These are phyloP conservation scores for Eutypa lata DNA, from an alignment of 2,329 filamentous ascomycete genomes.

Conservation along the genomic window DNA sequence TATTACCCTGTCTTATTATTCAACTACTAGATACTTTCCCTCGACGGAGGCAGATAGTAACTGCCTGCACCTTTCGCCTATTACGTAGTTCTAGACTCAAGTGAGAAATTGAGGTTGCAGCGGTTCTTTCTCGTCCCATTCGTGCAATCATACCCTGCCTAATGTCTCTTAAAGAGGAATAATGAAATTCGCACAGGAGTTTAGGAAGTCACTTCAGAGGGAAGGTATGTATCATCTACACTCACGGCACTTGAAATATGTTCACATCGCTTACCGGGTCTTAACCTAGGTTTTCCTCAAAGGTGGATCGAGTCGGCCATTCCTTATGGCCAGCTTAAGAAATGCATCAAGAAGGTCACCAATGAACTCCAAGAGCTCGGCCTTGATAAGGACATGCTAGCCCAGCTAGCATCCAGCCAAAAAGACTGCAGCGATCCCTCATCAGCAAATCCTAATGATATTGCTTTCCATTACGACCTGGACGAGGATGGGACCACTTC, in stretches of 20 bases:
- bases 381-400: conserved; percentile 67
- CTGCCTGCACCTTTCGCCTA: no score
- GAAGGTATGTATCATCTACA: conserved; percentile 43
- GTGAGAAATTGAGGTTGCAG: no score
- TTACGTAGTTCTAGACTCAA: no score
- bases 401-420: conserved; percentile 56
- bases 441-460: conserved; percentile 22
- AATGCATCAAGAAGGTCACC: conserved; percentile 79
- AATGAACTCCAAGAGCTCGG: conserved; percentile 68
- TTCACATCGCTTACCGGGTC: neutral
- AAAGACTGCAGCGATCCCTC: conserved; percentile 41
- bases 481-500: conserved; percentile 44
- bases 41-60: neutral
- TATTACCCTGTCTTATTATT: neutral
- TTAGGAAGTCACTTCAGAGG: conserved; percentile 64
- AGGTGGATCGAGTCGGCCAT: conserved; percentile 74
- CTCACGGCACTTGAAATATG: neutral
- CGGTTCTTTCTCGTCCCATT: no score
- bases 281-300: conserved; percentile 60
- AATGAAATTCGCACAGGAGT: conserved; percentile 88
- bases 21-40: neutral
- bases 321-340: conserved; percentile 82
- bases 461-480: conserved; percentile 51
- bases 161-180: neutral
- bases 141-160: neutral